These are phyloP conservation scores for Colletotrichum spinosum DNA, from an alignment of 2,329 filamentous ascomycete species.

Conservation along the genomic window DNA sequence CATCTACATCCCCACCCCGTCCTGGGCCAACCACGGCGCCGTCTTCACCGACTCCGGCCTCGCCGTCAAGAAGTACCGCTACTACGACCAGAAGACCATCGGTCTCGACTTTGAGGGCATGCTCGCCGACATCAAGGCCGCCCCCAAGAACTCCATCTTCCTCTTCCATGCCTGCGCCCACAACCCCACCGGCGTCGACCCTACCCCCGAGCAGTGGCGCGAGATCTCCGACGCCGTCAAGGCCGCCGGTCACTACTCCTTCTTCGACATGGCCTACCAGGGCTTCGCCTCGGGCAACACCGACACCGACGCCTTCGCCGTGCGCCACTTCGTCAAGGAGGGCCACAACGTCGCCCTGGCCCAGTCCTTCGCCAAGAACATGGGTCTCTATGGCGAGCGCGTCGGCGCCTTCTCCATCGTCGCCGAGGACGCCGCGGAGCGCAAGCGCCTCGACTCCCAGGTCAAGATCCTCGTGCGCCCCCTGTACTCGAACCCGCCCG, in stretches of 20 bases:
- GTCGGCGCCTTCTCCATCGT: slow-evolving; percentile 97
- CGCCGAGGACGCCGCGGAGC: slow-evolving; percentile 86
- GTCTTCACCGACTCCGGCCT: slow-evolving; percentile 95
- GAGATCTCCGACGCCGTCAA: slow-evolving; percentile 90
- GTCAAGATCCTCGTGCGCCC: slow-evolving; percentile 98
- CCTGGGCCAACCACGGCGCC: slow-evolving; percentile 98
- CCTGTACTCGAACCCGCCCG: slow-evolving; percentile 97
- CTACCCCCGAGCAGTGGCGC: slow-evolving; percentile 90
- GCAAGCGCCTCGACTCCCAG: slow-evolving; percentile 95
- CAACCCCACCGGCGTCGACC: slow-evolving; percentile 97
- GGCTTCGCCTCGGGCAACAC: slow-evolving; percentile 95
- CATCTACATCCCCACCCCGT: slow-evolving; percentile 95
- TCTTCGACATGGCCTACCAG: slow-evolving; percentile 99
- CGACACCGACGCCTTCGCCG: slow-evolving; percentile 91
- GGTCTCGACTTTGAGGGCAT: slow-evolving; percentile 97
- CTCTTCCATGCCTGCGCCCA: slow-evolving; percentile 97
- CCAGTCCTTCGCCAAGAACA: slow-evolving; percentile 99
- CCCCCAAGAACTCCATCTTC: slow-evolving; percentile 88
- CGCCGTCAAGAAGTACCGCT: slow-evolving; percentile 93
- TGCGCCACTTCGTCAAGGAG: slow-evolving; percentile 92
- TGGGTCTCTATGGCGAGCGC: slow-evolving; percentile 99
- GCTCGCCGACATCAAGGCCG: slow-evolving; percentile 88
- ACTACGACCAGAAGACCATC: slow-evolving; percentile 99
- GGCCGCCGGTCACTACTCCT: slow-evolving; percentile 87
- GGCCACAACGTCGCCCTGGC: slow-evolving; percentile 89